Evolutionary conservation across 202 grass and related monocot genomes (phyloP).

Genomic region (Eragrostis tef): DNA sequence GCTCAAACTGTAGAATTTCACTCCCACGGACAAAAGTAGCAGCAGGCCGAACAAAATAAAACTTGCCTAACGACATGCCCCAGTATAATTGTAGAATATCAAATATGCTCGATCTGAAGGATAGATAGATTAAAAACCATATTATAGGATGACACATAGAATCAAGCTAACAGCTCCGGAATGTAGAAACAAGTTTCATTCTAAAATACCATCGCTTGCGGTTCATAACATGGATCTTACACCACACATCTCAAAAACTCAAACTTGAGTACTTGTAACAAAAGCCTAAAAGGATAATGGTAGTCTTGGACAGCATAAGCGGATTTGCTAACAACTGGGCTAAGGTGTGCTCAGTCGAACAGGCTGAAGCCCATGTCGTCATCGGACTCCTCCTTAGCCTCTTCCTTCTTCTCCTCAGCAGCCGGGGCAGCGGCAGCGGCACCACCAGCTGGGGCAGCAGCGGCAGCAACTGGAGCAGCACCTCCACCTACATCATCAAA

Average conservation of each 20-base stretch:
- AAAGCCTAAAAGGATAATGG: constrained; percentile 32
- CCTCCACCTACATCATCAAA: constrained; percentile 2
- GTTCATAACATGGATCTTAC: constrained; percentile 17
- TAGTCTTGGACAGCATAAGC: constrained; percentile 19
- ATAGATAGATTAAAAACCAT: no score
- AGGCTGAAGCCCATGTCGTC: constrained; percentile 63
- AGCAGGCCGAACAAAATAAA: no score
- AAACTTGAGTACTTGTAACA: constrained; percentile 39
- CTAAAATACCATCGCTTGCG: not conserved
- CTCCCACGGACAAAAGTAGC: no score
- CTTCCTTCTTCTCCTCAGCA: constrained; percentile 52
- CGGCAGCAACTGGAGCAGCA: constrained; percentile 34
- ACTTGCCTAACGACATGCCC: no score
- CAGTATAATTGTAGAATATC: no score
- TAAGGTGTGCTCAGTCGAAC: constrained; percentile 40
- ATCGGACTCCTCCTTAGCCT: constrained; percentile 49
- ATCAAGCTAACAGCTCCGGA: not conserved
- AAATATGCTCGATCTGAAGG: no score
- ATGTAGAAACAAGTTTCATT: constrained; percentile 34
- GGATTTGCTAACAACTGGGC: not conserved
- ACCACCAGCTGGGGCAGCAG: constrained; percentile 42
- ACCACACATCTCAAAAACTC: constrained; percentile 41
- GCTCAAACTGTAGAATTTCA: no score
- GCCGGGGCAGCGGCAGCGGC: constrained; percentile 38
- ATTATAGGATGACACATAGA: no score